Conservation (phyloP, 31 red algal genomes). For the Asparagopsis taxiformis region DNA sequence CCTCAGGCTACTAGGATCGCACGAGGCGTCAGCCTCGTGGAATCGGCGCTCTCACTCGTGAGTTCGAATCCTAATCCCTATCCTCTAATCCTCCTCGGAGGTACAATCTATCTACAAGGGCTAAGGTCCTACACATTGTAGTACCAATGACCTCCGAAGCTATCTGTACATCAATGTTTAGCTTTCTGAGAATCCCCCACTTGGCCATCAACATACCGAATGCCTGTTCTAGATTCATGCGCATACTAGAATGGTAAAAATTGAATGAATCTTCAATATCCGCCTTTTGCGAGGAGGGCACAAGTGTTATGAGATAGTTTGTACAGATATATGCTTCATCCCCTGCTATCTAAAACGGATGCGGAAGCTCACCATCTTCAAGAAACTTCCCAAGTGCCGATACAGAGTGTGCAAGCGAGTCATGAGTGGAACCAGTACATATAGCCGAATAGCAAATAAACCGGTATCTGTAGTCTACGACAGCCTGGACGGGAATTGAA, state of each 20-base stretch:
- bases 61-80: too few species aligned
- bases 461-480: constrained; percentile 4
- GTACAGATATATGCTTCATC: constrained; percentile 21
- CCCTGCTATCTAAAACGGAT: constrained; percentile 1
- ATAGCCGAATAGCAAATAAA: not conserved
- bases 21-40: too few species aligned
- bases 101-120: too few species aligned
- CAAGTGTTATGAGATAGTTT: not conserved
- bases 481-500: not conserved
- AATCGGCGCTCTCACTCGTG: too few species aligned
- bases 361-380: not conserved
- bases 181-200: not conserved
- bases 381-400: not conserved
- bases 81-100: too few species aligned
- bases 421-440: constrained; percentile 12
- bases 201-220: not conserved
- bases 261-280: constrained; percentile 8
- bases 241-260: not conserved
- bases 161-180: too few species aligned
- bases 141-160: too few species aligned
- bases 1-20: too few species aligned
- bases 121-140: too few species aligned
- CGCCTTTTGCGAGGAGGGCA: not conserved
- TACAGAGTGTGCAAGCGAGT: constrained; percentile 4
- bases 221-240: constrained; percentile 4